Percentiles rank a stretch among this genome's conserved stretches.
Conservation (phyloP, 1,139 yeast species). For the Pichia sp. region DNA sequence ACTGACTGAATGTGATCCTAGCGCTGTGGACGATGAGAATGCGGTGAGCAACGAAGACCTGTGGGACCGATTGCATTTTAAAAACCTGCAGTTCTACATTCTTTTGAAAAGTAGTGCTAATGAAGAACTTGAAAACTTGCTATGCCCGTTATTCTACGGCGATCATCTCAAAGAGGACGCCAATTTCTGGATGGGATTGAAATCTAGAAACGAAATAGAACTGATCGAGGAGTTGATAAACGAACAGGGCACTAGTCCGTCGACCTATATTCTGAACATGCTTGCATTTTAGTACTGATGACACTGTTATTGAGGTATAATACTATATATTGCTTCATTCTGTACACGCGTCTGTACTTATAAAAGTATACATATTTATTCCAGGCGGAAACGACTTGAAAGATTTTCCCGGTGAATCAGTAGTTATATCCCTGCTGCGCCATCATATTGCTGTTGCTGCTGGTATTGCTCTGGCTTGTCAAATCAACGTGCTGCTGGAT, state of each 20-base stretch:
- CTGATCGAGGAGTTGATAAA: slow-evolving; percentile 13
- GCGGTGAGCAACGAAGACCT: slow-evolving; percentile 2
- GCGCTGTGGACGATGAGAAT: not conserved
- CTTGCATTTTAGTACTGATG: slow-evolving; percentile 4
- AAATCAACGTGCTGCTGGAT: slow-evolving; percentile 1
- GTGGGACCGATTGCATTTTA: slow-evolving; percentile 8
- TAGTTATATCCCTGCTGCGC: slow-evolving; percentile 15
- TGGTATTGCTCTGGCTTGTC: slow-evolving; percentile 11
- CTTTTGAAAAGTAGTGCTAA: slow-evolving; percentile 11
- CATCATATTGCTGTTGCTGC: slow-evolving; percentile 17
- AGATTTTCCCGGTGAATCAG: not conserved
- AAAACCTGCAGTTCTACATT: slow-evolving; percentile 9
- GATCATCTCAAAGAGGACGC: slow-evolving; percentile 8
- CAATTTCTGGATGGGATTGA: slow-evolving; percentile 15
- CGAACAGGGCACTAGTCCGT: slow-evolving; percentile 8
- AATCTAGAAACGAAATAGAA: slow-evolving; percentile 8
- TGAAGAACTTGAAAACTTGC: slow-evolving; percentile 11
- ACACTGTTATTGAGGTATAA: not conserved
- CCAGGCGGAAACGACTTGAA: not conserved
- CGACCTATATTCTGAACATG: slow-evolving; percentile 11
- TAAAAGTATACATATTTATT: not conserved
- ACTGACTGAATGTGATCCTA: not conserved
- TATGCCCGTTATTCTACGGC: slow-evolving; percentile 12
- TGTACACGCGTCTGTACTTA: not conserved
- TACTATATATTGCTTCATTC: not conserved